phyloP scores from a whole-genome alignment of 768 basidiomycete species.

The Tephrocybe sp. region DNA sequence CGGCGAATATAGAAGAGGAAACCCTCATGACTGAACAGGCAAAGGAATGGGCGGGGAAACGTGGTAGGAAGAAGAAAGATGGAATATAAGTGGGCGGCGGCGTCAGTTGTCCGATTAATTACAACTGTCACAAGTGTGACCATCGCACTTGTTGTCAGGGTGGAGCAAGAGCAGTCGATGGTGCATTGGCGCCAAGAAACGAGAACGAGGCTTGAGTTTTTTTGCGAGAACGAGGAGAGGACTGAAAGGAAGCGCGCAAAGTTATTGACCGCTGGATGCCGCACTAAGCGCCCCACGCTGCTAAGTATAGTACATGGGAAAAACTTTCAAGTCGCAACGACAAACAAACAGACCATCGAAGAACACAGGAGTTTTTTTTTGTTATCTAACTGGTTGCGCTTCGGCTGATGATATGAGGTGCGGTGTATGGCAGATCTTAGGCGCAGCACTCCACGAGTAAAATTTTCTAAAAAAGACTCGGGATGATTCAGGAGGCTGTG shows the following conservation, averaged over 20 bases:
- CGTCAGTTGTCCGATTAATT: conserved; percentile 9
- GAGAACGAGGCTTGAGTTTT: too few relatives aligned
- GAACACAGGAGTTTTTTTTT: too few relatives aligned
- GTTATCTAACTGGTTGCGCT: too few relatives aligned
- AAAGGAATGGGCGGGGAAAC: conserved; percentile 13
- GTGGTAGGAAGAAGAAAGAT: conserved; percentile 14
- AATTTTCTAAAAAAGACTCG: neutral
- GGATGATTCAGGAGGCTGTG: conserved; percentile 14
- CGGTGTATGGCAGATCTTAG: neutral
- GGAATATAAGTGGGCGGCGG: conserved; percentile 3
- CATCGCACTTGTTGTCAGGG: neutral
- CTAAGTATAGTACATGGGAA: too few relatives aligned
- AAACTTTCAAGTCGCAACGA: too few relatives aligned
- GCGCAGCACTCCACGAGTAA: neutral
- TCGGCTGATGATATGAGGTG: too few relatives aligned
- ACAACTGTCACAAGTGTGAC: conserved; percentile 14
- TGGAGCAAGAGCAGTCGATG: neutral
- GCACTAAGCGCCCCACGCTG: neutral
- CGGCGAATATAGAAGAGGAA: conserved; percentile 32
- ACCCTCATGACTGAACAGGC: conserved; percentile 42
- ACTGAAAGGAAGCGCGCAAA: neutral
- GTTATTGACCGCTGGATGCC: too few relatives aligned
- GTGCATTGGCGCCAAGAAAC: neutral
- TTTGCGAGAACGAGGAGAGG: neutral
- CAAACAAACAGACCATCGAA: too few relatives aligned